A percentile compares a stretch with the other conserved stretches of the same genome.
Conservation (phyloP, 345 rosid species). For the Passiflora organensis region DNA sequence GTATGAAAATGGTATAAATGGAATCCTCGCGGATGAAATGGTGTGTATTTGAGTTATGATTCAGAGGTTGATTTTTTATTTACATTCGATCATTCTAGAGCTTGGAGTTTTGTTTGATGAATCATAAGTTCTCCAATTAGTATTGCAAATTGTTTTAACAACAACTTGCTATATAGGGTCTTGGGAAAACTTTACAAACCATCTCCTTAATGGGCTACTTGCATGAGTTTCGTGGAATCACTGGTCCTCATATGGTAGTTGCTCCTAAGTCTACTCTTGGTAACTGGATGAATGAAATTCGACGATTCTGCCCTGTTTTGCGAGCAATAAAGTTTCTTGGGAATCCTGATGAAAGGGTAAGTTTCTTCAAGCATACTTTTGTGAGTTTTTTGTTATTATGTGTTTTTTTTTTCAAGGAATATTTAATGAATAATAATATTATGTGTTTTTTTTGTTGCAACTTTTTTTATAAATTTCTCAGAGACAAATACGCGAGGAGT, state of each 20-base stretch:
- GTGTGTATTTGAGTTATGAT: constrained; percentile 25
- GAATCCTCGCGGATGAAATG: constrained; percentile 97
- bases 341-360: constrained; percentile 86
- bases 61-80: constrained; percentile 4
- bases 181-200: constrained; percentile 85
- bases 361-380: constrained; percentile 71
- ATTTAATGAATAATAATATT: not conserved
- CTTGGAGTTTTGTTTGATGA: constrained; percentile 21
- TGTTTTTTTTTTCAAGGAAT: too few species aligned
- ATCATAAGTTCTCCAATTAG: constrained; percentile 15
- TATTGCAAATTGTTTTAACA: too few species aligned
- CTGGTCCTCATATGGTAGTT: constrained; percentile 88
- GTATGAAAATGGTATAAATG: constrained; percentile 82
- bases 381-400: not conserved
- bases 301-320: constrained; percentile 73
- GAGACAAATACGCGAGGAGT: constrained; percentile 87
- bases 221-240: constrained; percentile 76
- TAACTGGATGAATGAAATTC: constrained; percentile 80
- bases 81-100: not conserved
- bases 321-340: constrained; percentile 73
- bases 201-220: constrained; percentile 75
- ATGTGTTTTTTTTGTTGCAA: not conserved
- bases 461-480: too few species aligned
- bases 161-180: constrained; percentile 54
- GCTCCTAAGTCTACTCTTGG: constrained; percentile 86